Conservation (phyloP, 768 basidiomycete genomes). For the Nidularia sp. region DNA sequence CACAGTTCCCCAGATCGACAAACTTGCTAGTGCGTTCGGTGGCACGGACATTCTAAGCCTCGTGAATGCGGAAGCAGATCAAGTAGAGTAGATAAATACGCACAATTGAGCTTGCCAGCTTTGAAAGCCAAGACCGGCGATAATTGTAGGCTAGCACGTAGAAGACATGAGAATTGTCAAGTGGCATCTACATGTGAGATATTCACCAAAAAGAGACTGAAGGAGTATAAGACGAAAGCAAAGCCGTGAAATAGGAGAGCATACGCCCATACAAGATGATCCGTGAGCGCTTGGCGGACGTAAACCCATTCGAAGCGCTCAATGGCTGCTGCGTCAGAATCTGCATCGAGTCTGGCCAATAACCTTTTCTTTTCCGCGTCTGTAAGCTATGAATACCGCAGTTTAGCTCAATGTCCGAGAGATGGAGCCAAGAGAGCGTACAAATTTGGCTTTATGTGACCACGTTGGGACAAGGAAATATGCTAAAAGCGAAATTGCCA, state of each 20-base stretch:
- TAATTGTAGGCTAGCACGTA: conserved; percentile 50
- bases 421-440: conserved; percentile 24
- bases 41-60: conserved; percentile 48
- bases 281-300: conserved; percentile 50
- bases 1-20: conserved; percentile 46
- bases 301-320: conserved; percentile 58
- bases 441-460: conserved; percentile 54
- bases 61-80: background rate
- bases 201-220: conserved; percentile 54
- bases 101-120: conserved; percentile 62
- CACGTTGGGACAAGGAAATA: conserved; percentile 58
- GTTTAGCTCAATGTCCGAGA: background rate
- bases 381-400: conserved; percentile 32
- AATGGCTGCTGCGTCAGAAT: conserved; percentile 48
- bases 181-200: background rate
- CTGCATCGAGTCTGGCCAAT: conserved; percentile 41
- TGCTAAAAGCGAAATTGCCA: conserved; percentile 38
- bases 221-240: conserved; percentile 53
- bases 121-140: conserved; percentile 50
- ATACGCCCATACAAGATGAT: conserved; percentile 60
- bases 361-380: conserved; percentile 47
- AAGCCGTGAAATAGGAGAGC: conserved; percentile 59
- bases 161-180: background rate
- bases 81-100: conserved; percentile 6
- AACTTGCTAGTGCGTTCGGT: conserved; percentile 47